These are phyloP conservation scores for Theobroma cacao DNA, from an alignment of 345 rosid genomes.

Conservation along the genomic window DNA sequence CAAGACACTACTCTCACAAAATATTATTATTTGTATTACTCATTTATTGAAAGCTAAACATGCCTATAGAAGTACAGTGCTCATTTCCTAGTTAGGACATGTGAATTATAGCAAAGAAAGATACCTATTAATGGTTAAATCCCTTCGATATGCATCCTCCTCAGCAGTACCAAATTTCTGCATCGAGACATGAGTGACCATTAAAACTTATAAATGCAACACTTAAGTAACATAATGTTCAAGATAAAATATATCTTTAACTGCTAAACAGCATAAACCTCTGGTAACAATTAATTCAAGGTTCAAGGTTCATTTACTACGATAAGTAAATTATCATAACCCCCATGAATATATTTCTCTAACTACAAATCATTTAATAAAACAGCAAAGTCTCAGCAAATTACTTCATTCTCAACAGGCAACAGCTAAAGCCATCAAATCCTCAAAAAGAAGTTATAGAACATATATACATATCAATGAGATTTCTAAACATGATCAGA, in stretches of 20 bases:
- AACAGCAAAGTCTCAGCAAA: background rate
- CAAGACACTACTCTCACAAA: background rate
- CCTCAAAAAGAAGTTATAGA: background rate
- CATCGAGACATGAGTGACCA: constrained; percentile 13
- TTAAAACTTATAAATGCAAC: background rate
- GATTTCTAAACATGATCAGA: background rate
- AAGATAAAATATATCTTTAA: background rate
- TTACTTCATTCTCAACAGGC: background rate
- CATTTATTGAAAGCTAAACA: background rate
- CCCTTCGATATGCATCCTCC: constrained; percentile 93
- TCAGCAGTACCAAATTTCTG: constrained; percentile 94
- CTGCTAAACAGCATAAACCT: background rate
- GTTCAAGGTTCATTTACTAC: background rate
- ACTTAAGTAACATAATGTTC: background rate
- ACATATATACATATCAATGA: background rate
- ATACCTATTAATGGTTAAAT: constrained; percentile 91
- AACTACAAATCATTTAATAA: background rate
- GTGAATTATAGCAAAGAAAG: background rate
- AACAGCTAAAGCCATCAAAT: background rate
- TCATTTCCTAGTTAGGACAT: background rate
- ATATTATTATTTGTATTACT: background rate
- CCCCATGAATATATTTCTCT: background rate
- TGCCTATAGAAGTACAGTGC: background rate
- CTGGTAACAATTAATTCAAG: background rate
- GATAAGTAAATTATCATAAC: background rate